These are phyloP conservation scores for Sordaria brevicollis DNA, from an alignment of 495 filamentous ascomycete genomes.

Conservation along the genomic window DNA sequence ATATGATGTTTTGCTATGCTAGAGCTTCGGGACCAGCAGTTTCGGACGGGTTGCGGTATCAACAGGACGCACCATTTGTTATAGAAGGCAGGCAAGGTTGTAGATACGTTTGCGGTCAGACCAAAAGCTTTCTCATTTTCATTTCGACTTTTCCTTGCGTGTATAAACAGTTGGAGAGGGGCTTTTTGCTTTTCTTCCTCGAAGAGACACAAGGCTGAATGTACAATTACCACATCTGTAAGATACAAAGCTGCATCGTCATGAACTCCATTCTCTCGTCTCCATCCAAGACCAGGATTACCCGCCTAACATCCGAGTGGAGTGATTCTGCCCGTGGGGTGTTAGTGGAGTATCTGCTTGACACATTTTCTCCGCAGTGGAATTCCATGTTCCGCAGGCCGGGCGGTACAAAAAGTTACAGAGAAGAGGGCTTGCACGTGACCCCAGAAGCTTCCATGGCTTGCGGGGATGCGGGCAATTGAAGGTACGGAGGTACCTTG, in stretches of 20 bases:
- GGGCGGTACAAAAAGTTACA: not conserved
- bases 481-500: not conserved
- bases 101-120: not conserved
- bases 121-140: not conserved
- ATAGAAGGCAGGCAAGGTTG: not conserved
- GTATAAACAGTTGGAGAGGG: no score
- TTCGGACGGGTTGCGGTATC: not conserved
- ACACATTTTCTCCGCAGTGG: not conserved
- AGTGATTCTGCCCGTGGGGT: not conserved
- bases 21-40: not conserved
- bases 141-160: no score
- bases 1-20: not conserved
- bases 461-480: not conserved
- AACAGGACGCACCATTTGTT: not conserved
- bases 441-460: not conserved
- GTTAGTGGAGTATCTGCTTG: not conserved
- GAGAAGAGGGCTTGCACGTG: not conserved
- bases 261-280: not conserved
- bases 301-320: not conserved
- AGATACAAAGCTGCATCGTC: not conserved
- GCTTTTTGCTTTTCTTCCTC: no score
- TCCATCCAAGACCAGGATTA: not conserved
- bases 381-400: not conserved
- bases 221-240: not conserved
- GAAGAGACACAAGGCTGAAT: not conserved